These are phyloP conservation scores for Nakazawaea ernobii DNA, from an alignment of 805 yeast genomes.

Conservation along the genomic window DNA sequence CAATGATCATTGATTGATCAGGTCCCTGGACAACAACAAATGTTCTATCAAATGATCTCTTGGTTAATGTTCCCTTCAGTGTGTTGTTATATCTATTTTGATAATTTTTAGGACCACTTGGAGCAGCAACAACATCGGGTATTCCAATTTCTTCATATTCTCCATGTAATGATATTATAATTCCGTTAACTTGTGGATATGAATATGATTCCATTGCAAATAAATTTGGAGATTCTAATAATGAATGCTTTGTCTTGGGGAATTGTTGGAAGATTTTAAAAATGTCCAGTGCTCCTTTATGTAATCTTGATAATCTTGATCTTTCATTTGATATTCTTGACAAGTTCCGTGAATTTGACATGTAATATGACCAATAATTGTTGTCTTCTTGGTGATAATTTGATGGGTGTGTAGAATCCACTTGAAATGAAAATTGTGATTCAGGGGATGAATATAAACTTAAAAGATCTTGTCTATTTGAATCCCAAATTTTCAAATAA, in stretches of 20 bases:
- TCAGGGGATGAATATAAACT: conserved; percentile 65
- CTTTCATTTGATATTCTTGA: conserved; percentile 52
- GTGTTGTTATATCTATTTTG: conserved; percentile 22
- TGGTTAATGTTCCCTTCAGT: conserved; percentile 33
- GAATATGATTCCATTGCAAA: conserved; percentile 79
- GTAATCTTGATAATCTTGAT: conserved; percentile 52
- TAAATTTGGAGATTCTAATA: conserved; percentile 53
- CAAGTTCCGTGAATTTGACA: conserved; percentile 73
- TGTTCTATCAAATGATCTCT: conserved; percentile 81
- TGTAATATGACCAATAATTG: conserved; percentile 56
- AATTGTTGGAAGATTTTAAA: conserved; percentile 53
- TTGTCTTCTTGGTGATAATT: conserved; percentile 1
- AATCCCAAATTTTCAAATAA: conserved; percentile 78
- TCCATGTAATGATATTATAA: conserved; percentile 80
- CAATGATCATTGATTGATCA: conserved; percentile 69
- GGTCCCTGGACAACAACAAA: conserved; percentile 70
- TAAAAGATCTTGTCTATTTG: conserved; percentile 62
- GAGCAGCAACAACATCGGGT: conserved; percentile 33
- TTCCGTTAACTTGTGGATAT: conserved; percentile 66
- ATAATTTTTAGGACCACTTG: conserved; percentile 3
- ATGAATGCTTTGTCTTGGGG: conserved; percentile 75
- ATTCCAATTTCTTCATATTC: conserved; percentile 63
- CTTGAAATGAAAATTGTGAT: conserved; percentile 79
- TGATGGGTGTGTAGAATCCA: conserved; percentile 52
- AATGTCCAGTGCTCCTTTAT: conserved; percentile 66